A percentile compares a stretch with the other conserved stretches of the same genome.
These are phyloP conservation scores for Aspergillus diversus DNA, from an alignment of 495 filamentous ascomycete species.

Conservation along the genomic window DNA sequence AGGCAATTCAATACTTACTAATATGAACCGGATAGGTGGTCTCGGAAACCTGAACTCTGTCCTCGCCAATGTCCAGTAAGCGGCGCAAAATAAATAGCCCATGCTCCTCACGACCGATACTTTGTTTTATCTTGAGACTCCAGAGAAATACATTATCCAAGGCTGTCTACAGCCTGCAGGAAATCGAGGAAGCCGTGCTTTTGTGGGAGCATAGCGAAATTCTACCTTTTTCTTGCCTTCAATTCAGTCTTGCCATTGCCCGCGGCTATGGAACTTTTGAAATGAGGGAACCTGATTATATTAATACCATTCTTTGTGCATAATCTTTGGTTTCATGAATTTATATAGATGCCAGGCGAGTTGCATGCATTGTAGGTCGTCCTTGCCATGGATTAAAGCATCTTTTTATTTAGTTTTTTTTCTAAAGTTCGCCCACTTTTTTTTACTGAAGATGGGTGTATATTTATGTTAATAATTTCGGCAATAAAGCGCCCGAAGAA, in stretches of 20 bases:
- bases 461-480: too few species aligned
- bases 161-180: not conserved
- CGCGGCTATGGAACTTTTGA: not conserved
- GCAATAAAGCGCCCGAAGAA: too few species aligned
- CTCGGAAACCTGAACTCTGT: conserved; percentile 15
- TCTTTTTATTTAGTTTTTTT: too few species aligned
- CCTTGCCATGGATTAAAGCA: too few species aligned
- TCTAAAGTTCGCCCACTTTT: too few species aligned
- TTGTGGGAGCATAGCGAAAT: conserved; percentile 10
- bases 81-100: conserved; percentile 1
- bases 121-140: not conserved
- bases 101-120: conserved; percentile 3
- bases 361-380: not conserved
- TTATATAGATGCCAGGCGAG: not conserved
- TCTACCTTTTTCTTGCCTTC: not conserved
- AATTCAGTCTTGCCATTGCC: conserved; percentile 1
- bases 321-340: conserved; percentile 8
- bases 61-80: conserved; percentile 13
- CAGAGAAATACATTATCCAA: conserved; percentile 12
- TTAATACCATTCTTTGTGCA: conserved; percentile 3
- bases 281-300: not conserved
- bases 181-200: conserved; percentile 11
- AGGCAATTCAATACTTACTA: not conserved
- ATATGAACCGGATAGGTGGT: conserved; percentile 2
- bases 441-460: too few species aligned